Conservation (phyloP, 192 early-diverging fungal species). For the Gonapodya sp. region DNA sequence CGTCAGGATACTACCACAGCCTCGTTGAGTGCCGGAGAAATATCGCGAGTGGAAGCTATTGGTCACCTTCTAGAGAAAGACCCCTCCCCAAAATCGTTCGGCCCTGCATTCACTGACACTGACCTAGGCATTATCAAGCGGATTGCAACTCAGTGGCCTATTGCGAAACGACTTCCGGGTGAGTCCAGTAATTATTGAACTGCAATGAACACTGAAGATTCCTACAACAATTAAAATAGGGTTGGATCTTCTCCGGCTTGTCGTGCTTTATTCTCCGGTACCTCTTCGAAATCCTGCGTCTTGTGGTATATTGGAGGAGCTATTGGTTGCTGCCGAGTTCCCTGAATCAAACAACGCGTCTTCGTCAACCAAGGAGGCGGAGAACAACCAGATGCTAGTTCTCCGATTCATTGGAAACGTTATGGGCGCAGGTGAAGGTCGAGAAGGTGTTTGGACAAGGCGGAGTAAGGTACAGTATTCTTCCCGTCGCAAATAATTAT, state of each 20-base stretch:
- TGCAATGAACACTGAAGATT: too few species aligned
- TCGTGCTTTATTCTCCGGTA: conserved; percentile 37
- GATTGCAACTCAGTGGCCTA: conserved; percentile 59
- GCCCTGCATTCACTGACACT: conserved; percentile 21
- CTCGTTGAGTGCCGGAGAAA: conserved; percentile 15
- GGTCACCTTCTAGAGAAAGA: conserved; percentile 10
- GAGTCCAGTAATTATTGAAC: too few species aligned
- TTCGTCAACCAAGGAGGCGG: background rate
- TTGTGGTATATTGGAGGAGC: background rate
- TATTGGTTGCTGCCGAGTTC: background rate
- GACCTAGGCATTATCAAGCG: conserved; percentile 36
- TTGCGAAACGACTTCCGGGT: conserved; percentile 60
- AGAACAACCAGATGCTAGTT: conserved; percentile 14
- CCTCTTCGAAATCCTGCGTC: background rate
- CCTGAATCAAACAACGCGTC: background rate
- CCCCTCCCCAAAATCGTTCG: conserved; percentile 11
- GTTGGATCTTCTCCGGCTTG: conserved; percentile 73
- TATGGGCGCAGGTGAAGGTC: background rate
- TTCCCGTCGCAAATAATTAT: background rate
- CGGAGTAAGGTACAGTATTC: background rate
- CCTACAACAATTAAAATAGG: conserved; percentile 10
- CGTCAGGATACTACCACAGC: conserved; percentile 13
- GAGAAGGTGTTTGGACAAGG: background rate
- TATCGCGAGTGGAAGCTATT: conserved; percentile 11
- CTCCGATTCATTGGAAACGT: conserved; percentile 10